Evolutionary conservation across 2,329 filamentous ascomycete genomes (phyloP).

Genomic region (Alternaria angustiovoidea): DNA sequence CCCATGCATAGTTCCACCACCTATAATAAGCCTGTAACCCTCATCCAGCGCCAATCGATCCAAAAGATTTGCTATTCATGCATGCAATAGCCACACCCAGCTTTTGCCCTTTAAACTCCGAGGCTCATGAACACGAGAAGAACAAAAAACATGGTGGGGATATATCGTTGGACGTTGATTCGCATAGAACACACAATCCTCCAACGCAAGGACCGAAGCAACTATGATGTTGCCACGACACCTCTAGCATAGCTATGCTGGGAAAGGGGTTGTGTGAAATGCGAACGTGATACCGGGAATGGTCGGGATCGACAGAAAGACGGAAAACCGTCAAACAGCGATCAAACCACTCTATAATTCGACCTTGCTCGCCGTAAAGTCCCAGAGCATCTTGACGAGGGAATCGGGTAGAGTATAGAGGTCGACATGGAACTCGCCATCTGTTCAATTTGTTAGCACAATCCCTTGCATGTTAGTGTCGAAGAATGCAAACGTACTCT

Average conservation of each 20-base stretch:
- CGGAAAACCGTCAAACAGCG: neutral
- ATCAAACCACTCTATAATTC: constrained; percentile 36
- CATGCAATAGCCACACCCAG: constrained; percentile 2
- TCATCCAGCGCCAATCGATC: neutral
- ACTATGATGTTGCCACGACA: neutral
- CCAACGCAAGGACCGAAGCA: neutral
- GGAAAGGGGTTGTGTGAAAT: neutral
- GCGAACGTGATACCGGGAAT: constrained; percentile 1
- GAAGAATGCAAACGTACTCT: constrained; percentile 69
- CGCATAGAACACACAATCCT: neutral
- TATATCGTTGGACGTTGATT: neutral
- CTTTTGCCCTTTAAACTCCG: constrained; percentile 13
- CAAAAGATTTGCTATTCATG: constrained; percentile 2
- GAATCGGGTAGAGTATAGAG: constrained; percentile 94
- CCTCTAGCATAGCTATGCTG: neutral
- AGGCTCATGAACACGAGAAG: constrained; percentile 14
- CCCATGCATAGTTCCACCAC: constrained; percentile 7
- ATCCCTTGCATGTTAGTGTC: neutral
- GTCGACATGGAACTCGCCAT: constrained; percentile 97
- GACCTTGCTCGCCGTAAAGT: constrained; percentile 66
- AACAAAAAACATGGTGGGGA: neutral
- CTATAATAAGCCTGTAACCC: constrained; percentile 1
- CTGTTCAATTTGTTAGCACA: constrained; percentile 55
- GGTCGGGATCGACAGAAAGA: neutral
- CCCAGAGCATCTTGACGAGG: constrained; percentile 94